Evolutionary conservation across 495 filamentous ascomycete species (phyloP), one percentile per base, ranked within the genome.

Genomic region (Cryomyces minteri): DNA sequence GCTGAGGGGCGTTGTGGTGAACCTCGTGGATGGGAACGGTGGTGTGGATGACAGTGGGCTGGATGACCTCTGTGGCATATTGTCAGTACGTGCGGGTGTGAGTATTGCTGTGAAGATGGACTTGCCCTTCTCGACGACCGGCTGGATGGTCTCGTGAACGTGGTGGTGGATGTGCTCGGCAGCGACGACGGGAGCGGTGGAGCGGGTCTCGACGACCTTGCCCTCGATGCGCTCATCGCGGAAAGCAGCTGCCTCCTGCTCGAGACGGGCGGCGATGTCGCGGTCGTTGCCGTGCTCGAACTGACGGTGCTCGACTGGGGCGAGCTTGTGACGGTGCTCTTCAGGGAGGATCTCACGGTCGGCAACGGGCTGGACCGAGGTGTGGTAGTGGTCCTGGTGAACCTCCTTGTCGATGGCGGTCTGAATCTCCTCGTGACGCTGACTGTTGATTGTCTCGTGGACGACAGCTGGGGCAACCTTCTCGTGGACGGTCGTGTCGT

Each of bases 21-120:
- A 69, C 62, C 55, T 82, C 78, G 47, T 81, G 78, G 49, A 81
- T 66, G 0, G 73, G 77, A 5, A 77, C 64, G n/a, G 75, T 78
- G 40, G 73, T 79, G 58, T 82, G 77, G 29, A 80, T 67, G 14
- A 82, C 73, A 5, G 66, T 63, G 5, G 76, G 76, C 51, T 80
- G 74, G 43, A 80, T 68, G 10, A 69, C 70, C 49, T 80, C 76
- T 58, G 45, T n/a, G 31, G 6, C 12, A 14, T 30, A 32, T 43
- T 25, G 48, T 38, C 4, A 9, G 25, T 41, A 9, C 8, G 25
- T 9, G 11, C 28, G 11, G 8, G 45, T 18, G 40, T n/a, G 18
- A 10, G 12, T 25, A 32, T 46, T 25, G 45, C 39, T 38, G 30
- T 5, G 11, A 11, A 39, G 28, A 18, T 7, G 32, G 8, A 50